Percentiles rank a stretch among this genome's conserved stretches.
These are phyloP conservation scores for Fibroporia radiculosa DNA, from an alignment of 768 basidiomycete genomes.

Conservation along the genomic window DNA sequence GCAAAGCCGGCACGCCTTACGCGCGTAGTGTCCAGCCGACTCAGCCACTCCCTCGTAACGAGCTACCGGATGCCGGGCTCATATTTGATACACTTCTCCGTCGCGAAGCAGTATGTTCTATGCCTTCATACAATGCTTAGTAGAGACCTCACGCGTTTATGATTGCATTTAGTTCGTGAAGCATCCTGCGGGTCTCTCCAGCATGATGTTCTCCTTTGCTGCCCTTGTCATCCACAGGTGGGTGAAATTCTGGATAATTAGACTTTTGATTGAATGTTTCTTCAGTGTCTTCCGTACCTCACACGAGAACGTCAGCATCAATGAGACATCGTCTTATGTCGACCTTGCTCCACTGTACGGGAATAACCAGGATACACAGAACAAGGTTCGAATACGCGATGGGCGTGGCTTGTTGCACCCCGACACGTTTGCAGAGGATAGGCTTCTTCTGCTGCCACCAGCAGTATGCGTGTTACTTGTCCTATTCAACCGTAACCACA, in stretches of 20 bases:
- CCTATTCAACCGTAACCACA: slow-evolving; percentile 89
- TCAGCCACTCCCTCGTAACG: slow-evolving; percentile 55
- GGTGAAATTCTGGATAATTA: slow-evolving; percentile 4
- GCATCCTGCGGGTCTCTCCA: slow-evolving; percentile 75
- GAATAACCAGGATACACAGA: slow-evolving; percentile 51
- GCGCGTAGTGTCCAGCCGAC: slow-evolving; percentile 74
- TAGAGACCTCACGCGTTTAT: background rate
- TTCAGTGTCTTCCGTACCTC: slow-evolving; percentile 77
- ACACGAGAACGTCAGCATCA: slow-evolving; percentile 56
- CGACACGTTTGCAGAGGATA: slow-evolving; percentile 74
- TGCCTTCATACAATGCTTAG: background rate
- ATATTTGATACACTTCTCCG: slow-evolving; percentile 75
- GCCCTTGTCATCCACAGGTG: slow-evolving; percentile 76
- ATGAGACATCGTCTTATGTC: slow-evolving; percentile 83
- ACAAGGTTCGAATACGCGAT: slow-evolving; percentile 46
- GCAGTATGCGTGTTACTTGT: slow-evolving; percentile 67
- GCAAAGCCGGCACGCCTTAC: slow-evolving; percentile 73
- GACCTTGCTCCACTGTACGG: slow-evolving; percentile 84
- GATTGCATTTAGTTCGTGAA: slow-evolving; percentile 46
- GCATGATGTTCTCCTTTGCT: slow-evolving; percentile 76
- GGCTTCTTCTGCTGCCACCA: slow-evolving; percentile 73
- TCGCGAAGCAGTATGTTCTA: slow-evolving; percentile 49
- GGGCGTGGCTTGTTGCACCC: slow-evolving; percentile 63
- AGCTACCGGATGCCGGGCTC: slow-evolving; percentile 72
- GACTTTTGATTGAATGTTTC: background rate